Evolutionary conservation across 2,329 filamentous ascomycete genomes (phyloP), one percentile per base, ranked within the genome.

Genomic region (Colletotrichum sp.): DNA sequence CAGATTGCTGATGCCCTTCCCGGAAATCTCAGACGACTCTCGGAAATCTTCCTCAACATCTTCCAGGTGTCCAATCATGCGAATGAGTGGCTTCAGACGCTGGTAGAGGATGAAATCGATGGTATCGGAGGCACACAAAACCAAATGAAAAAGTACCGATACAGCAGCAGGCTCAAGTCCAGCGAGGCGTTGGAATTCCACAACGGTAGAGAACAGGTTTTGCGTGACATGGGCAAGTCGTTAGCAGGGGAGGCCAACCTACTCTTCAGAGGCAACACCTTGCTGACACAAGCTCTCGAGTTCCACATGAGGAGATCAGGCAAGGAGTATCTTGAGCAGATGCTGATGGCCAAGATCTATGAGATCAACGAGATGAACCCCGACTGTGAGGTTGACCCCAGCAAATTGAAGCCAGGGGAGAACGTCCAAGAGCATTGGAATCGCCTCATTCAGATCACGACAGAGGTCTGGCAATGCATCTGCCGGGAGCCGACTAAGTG

Each of bases 81-180:
- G 4, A 90, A 91, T 58, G 95, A 98, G 75, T 99, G 97, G 97
- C 90, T 99, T 26, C 97, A 95, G 88, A 93, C 95, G 4, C 88
- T 99, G 55, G 95, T 98, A 0, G 97, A 99, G 84, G 96, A 99
- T 82, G 97, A 99, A 84, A 99, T 99, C 73, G 97, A 99, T 81
- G 96, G 96, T 1, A 93, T 97, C 21, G 74, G 74, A 16, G 92
- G 95, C 71, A 98, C 93, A 81, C 96, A 98, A 79, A 92, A 93
- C 16, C 92, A 94, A 1, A 91, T 94, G 77, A 95, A 93, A 88
- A 88, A 94, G 89, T 82, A 93, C 88, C 90, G 94, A 5, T 96
- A 94, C 84, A 94, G 91, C 83, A 90, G 90, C 77, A 90, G 94
- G 24, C 85, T 95, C 38, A 93, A 92, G 71, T 95, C 94, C 2